Evolutionary conservation across 192 early-diverging fungal genomes (phyloP).

Genomic region (Kappamyces sp.): DNA sequence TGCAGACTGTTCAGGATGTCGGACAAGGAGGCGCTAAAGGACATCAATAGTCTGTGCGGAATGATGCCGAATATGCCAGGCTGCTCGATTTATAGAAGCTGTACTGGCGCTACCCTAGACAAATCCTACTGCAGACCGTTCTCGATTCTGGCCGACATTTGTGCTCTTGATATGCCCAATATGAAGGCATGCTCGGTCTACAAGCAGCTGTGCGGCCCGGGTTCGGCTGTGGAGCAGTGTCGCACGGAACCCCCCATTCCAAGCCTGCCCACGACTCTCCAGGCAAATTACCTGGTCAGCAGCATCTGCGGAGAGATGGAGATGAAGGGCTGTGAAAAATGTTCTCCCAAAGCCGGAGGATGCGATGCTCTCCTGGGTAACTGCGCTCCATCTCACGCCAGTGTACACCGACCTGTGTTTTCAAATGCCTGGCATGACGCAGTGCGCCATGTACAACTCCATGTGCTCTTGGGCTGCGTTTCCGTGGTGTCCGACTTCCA

Average conservation of each 20-base stretch:
- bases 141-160: conserved; percentile 51
- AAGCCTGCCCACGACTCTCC: conserved; percentile 6
- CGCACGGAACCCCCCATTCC: conserved; percentile 1
- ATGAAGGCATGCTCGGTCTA: conserved; percentile 34
- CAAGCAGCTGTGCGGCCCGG: conserved; percentile 12
- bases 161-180: conserved; percentile 49
- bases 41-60: too few relatives aligned
- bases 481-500: neutral
- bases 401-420: neutral
- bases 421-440: conserved; percentile 15
- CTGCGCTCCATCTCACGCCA: neutral
- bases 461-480: conserved; percentile 14
- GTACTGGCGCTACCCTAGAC: too few relatives aligned
- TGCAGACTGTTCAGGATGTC: too few relatives aligned
- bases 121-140: conserved; percentile 34
- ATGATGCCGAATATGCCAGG: too few relatives aligned
- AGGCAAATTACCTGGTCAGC: conserved; percentile 4
- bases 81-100: too few relatives aligned
- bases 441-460: conserved; percentile 4
- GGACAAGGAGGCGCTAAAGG: too few relatives aligned
- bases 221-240: conserved; percentile 7
- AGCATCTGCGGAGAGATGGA: conserved; percentile 17
- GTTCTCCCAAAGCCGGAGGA: neutral
- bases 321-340: conserved; percentile 17
- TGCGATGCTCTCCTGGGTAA: neutral